phyloP scores from a whole-genome alignment of 1,284 basidiomycete genomes.

The Ganoderma sinense region DNA sequence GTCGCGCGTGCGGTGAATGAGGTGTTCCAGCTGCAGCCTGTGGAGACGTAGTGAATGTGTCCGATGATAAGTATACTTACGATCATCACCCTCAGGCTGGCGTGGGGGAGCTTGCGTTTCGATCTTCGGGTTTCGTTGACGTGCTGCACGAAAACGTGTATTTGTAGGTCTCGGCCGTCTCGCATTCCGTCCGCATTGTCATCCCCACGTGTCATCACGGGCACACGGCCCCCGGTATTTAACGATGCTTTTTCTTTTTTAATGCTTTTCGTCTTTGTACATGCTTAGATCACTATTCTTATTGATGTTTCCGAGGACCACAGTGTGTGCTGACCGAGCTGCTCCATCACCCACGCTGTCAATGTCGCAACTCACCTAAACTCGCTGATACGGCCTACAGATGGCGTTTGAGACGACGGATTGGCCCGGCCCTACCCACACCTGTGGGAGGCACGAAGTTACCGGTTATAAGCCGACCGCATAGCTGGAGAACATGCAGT shows the following conservation, averaged over 20 bases:
- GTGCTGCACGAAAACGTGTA: too few relatives aligned
- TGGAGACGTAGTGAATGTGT: not conserved
- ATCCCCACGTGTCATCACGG: too few relatives aligned
- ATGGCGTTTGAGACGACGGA: too few relatives aligned
- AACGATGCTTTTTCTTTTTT: not conserved
- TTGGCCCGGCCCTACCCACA: too few relatives aligned
- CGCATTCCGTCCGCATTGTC: too few relatives aligned
- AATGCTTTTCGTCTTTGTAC: not conserved
- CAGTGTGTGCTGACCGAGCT: too few relatives aligned
- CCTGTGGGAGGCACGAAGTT: not conserved
- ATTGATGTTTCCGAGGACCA: not conserved
- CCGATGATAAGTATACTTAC: too few relatives aligned
- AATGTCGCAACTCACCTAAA: too few relatives aligned
- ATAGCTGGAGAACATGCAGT: not conserved
- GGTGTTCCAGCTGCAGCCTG: slow-evolving; percentile 24
- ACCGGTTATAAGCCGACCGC: not conserved
- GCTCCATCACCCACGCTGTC: too few relatives aligned
- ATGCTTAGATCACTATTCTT: not conserved
- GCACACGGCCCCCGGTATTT: not conserved
- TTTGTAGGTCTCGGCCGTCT: too few relatives aligned
- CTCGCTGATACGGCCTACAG: too few relatives aligned
- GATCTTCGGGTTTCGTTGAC: not conserved
- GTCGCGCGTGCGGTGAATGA: slow-evolving; percentile 33
- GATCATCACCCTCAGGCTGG: too few relatives aligned
- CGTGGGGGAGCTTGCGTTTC: not conserved